Conservation (phyloP, 768 basidiomycete species). For the Leccinum variicolor region DNA sequence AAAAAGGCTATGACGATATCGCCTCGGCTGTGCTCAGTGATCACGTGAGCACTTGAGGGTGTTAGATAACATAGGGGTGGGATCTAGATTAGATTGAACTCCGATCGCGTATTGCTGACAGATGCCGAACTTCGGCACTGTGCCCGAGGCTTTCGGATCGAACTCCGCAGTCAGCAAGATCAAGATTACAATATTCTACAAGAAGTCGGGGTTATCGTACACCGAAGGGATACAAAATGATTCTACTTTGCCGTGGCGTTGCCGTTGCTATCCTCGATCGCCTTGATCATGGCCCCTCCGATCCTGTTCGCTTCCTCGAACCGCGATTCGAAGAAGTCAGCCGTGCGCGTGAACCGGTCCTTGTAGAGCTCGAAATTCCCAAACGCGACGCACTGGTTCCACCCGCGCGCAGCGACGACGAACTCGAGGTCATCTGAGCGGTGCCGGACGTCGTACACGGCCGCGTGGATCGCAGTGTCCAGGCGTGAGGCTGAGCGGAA, state of each 20-base stretch:
- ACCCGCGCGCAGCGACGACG: slow-evolving; percentile 87
- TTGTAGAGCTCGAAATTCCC: slow-evolving; percentile 89
- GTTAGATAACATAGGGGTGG: not conserved
- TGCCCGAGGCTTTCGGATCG: not conserved
- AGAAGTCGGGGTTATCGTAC: not conserved
- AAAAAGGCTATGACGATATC: not conserved
- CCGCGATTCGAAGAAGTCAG: slow-evolving; percentile 77
- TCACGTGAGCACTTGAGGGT: not conserved
- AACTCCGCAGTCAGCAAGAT: not conserved
- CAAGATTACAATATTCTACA: not conserved
- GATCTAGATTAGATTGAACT: not conserved
- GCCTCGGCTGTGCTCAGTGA: not conserved
- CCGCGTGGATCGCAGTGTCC: slow-evolving; percentile 68
- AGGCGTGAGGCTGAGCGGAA: slow-evolving; percentile 70
- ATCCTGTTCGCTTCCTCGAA: slow-evolving; percentile 84
- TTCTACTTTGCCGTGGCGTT: slow-evolving; percentile 3
- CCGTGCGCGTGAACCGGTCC: slow-evolving; percentile 74
- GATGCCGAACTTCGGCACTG: not conserved
- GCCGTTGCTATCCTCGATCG: slow-evolving; percentile 60
- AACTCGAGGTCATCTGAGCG: slow-evolving; percentile 92
- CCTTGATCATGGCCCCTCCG: slow-evolving; percentile 88
- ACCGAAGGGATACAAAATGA: not conserved
- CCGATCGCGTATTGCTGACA: not conserved
- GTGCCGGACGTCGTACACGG: slow-evolving; percentile 72
- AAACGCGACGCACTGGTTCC: slow-evolving; percentile 94